Evolutionary conservation across 306 rosid genomes (phyloP).

Genomic region (Lupinus albus): DNA sequence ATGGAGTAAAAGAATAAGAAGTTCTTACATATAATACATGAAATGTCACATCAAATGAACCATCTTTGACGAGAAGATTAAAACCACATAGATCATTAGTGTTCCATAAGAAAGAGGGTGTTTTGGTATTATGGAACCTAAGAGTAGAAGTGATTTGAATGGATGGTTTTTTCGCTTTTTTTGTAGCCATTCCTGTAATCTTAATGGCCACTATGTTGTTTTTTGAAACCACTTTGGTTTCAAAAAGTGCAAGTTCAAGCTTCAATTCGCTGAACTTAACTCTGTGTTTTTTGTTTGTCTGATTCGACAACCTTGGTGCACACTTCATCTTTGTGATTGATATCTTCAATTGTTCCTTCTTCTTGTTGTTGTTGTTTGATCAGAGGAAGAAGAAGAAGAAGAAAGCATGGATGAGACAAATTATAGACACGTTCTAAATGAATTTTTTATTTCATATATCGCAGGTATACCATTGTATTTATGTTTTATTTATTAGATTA

Average conservation of each 20-base stretch:
- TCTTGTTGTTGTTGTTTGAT: neutral
- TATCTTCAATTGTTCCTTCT: neutral
- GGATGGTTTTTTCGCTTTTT: conserved; percentile 43
- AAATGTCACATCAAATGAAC: conserved; percentile 49
- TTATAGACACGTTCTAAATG: conserved; percentile 24
- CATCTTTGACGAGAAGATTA: conserved; percentile 34
- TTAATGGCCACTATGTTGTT: conserved; percentile 41
- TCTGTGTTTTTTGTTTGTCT: conserved; percentile 43
- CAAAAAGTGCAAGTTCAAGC: conserved; percentile 49
- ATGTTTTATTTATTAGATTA: neutral
- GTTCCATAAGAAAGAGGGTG: conserved; percentile 48
- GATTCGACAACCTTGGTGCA: conserved; percentile 41
- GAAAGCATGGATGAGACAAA: conserved; percentile 1
- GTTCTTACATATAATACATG: conserved; percentile 50
- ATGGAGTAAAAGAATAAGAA: neutral
- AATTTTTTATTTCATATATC: conserved; percentile 15
- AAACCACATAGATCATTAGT: conserved; percentile 41
- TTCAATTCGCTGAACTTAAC: conserved; percentile 57
- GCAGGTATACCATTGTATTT: neutral
- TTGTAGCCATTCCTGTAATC: conserved; percentile 38
- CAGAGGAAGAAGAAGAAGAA: conserved; percentile 6
- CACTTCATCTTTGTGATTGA: conserved; percentile 41
- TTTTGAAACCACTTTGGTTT: conserved; percentile 5
- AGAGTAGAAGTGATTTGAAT: conserved; percentile 40
- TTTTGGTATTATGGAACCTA: neutral